phyloP scores from a whole-genome alignment of 352 stramenopile genomes.

The Aphanomyces astaci region DNA sequence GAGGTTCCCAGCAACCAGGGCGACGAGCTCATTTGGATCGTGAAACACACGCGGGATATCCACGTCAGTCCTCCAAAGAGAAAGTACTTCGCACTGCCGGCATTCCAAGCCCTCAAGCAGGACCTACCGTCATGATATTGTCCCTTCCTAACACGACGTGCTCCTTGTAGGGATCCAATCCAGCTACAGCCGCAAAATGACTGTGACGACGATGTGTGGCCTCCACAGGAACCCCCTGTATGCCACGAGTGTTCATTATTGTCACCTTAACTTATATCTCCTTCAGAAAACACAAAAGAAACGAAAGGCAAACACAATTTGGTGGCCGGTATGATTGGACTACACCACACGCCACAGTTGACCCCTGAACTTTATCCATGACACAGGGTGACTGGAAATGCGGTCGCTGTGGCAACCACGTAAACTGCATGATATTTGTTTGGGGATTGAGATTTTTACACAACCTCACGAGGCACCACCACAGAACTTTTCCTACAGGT shows the following conservation, averaged over 20 bases:
- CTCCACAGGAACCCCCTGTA: not conserved
- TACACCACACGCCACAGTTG: no score
- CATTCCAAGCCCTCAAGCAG: not conserved
- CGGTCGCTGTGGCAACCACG: conserved; percentile 20
- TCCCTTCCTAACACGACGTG: no score
- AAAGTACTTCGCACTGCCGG: conserved; percentile 1
- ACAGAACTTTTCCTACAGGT: conserved; percentile 22
- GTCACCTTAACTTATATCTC: not conserved
- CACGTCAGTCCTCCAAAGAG: not conserved
- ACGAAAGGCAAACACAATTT: conserved; percentile 9
- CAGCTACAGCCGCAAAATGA: no score
- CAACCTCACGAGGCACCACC: no score
- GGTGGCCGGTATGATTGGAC: conserved; percentile 21
- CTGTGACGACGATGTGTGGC: not conserved
- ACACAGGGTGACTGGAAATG: conserved; percentile 22
- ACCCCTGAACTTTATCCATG: no score
- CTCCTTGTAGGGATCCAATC: no score
- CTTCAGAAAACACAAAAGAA: conserved; percentile 11
- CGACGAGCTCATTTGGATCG: not conserved
- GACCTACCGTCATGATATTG: not conserved
- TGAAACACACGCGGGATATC: not conserved
- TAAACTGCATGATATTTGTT: no score
- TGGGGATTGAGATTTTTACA: no score
- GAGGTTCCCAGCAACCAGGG: not conserved
- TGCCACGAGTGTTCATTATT: not conserved